Evolutionary conservation across 768 basidiomycete genomes (phyloP), one percentile per base, ranked within the genome.

Genomic region (Trametes sanguinea): DNA sequence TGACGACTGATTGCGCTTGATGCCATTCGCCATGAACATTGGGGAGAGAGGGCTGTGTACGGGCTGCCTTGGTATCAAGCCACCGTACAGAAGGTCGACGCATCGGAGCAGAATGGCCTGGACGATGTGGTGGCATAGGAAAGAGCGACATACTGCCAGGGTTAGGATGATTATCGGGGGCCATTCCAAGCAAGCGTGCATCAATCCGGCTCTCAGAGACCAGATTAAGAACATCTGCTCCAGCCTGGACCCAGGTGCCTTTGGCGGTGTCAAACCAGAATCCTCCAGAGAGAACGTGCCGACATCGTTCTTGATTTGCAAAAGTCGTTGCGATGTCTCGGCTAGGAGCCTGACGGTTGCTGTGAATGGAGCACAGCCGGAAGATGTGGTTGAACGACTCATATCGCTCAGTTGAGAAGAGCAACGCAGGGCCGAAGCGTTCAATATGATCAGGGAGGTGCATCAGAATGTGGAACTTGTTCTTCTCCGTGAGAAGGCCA

Each of bases 301-400:
- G 51, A 29, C 51, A 57, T 2, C 53, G 48, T 17, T 51, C 65
- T 13, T 57, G 62, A 29, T 54, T 51, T 6, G 65, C 65, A 33
- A 67, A 63, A 6, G 54, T 37, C 2, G 2, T 22, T 0, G 60
- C 60, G 17, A 62, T 74, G 44, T 75, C 71, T 0, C 63, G 58
- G 33, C 65, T 67, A 0, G 73, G 74, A 6, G 73, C 71, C 10
- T 72, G 71, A 9, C 66, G 65, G 51, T 69, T 72, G 30, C 65
- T 67, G 52, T 72, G 67, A n/a, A 74, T 67, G 10, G 61, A 66
- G 27, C 62, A 53, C 17, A 66, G 44, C 0, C 70, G 57, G 44
- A 74, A 68, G 0, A 74, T 64, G 13, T 50, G 51, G 46, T 75
- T 75, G 59, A 68, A 75, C 0, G 70, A 70, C 59, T 75, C 72